Percentiles rank a stretch among this genome's conserved stretches.
Evolutionary conservation across 1,284 basidiomycete species (phyloP).

Genomic region (Trametes polyzona): DNA sequence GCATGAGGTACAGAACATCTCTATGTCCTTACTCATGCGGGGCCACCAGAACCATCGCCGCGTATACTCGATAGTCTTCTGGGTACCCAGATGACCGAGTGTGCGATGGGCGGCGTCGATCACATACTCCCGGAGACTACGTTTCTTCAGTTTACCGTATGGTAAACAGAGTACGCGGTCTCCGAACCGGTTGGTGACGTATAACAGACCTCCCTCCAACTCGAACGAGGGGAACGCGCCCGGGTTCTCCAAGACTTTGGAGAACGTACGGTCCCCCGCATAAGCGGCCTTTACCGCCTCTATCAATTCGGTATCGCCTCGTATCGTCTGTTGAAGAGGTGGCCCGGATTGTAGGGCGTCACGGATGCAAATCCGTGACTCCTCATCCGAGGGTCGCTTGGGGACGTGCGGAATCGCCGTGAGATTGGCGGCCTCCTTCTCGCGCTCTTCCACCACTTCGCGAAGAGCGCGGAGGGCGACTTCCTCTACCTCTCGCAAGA

Average conservation of each 20-base stretch:
- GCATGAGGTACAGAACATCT: constrained; percentile 29
- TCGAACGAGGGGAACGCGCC: constrained; percentile 21
- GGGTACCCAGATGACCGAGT: constrained; percentile 33
- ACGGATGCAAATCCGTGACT: too few species aligned
- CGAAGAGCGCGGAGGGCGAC: background rate
- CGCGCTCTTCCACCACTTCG: background rate
- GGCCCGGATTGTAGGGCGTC: too few species aligned
- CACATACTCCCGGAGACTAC: constrained; percentile 23
- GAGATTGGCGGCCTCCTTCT: background rate
- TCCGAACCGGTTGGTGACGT: constrained; percentile 13
- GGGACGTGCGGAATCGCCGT: background rate
- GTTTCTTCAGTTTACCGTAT: background rate
- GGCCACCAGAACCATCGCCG: constrained; percentile 40
- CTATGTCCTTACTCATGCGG: constrained; percentile 22
- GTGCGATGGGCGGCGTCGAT: constrained; percentile 33
- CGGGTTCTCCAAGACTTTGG: constrained; percentile 1
- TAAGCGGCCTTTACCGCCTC: constrained; percentile 2
- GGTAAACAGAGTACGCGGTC: constrained; percentile 30
- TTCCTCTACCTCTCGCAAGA: background rate
- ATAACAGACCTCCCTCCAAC: constrained; percentile 8
- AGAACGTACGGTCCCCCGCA: constrained; percentile 11
- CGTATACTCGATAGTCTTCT: constrained; percentile 32
- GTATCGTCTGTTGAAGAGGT: too few species aligned
- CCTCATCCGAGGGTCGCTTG: background rate
- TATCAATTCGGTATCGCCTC: background rate